Evolutionary conservation across 805 yeast species (phyloP).

Genomic region (Lipomyces sp.): DNA sequence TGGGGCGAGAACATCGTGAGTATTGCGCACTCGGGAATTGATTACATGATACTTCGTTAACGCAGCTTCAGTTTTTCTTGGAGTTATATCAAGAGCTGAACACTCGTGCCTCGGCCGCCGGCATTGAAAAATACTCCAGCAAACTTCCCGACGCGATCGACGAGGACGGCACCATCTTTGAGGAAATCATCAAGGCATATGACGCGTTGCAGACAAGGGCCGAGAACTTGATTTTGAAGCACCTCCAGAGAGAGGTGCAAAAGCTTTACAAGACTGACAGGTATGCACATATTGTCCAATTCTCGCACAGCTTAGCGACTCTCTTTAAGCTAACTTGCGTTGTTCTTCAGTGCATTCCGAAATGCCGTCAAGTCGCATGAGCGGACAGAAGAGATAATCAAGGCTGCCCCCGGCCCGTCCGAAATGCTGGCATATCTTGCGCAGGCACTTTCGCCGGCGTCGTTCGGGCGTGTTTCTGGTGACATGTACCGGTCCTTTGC

Average conservation of each 20-base stretch:
- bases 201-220: conserved; percentile 37
- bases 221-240: conserved; percentile 34
- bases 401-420: conserved; percentile 6
- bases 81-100: conserved; percentile 42
- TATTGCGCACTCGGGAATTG: not conserved
- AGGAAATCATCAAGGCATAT: conserved; percentile 44
- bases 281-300: too few relatives aligned
- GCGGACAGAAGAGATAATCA: conserved; percentile 7
- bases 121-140: conserved; percentile 6
- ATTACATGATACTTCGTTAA: not conserved
- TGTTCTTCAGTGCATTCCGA: conserved; percentile 7
- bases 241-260: conserved; percentile 33
- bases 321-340: not conserved
- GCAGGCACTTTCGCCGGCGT: conserved; percentile 13
- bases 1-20: conserved; percentile 44
- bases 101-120: conserved; percentile 32
- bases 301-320: too few relatives aligned
- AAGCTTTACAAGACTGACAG: conserved; percentile 14
- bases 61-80: conserved; percentile 38
- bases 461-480: conserved; percentile 13
- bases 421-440: conserved; percentile 23
- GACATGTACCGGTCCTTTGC: conserved; percentile 19
- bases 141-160: conserved; percentile 27
- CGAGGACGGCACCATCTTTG: conserved; percentile 44
- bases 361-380: conserved; percentile 19